A percentile compares a stretch with the other conserved stretches of the same genome.
Conservation (phyloP, 2,329 filamentous ascomycete genomes). For the Aureobasidium leucospermi region DNA sequence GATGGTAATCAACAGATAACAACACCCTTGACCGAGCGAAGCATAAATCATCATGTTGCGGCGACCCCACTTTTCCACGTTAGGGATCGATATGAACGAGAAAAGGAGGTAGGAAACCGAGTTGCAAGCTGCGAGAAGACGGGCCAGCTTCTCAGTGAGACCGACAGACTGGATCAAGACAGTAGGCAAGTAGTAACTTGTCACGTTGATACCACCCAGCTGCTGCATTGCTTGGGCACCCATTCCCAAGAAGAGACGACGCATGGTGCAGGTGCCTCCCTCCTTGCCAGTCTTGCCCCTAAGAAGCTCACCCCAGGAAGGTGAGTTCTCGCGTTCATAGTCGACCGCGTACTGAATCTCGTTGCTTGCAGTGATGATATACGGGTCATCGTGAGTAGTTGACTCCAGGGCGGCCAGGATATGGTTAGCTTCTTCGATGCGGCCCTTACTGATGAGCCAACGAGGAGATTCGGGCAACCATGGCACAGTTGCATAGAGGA, state of each 20-base stretch:
- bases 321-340: constrained; percentile 44
- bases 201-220: constrained; percentile 26
- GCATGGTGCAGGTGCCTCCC: constrained; percentile 42
- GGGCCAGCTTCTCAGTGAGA: constrained; percentile 43
- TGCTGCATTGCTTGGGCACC: constrained; percentile 48
- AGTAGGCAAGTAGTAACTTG: constrained; percentile 48
- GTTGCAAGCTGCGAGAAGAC: constrained; percentile 52
- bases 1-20: constrained; percentile 46
- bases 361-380: constrained; percentile 35
- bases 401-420: constrained; percentile 44
- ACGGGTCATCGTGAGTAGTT: constrained; percentile 38
- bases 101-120: constrained; percentile 44
- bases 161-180: constrained; percentile 53
- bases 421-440: constrained; percentile 39
- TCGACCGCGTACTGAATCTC: constrained; percentile 38
- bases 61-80: constrained; percentile 47
- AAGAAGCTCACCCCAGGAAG: constrained; percentile 45
- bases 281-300: constrained; percentile 37
- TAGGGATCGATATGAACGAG: constrained; percentile 39
- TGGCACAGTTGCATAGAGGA: constrained; percentile 38
- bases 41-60: constrained; percentile 55
- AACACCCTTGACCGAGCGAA: constrained; percentile 45
- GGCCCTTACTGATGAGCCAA: constrained; percentile 41
- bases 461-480: constrained; percentile 42
- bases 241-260: constrained; percentile 46